Conservation (phyloP, 2,329 filamentous ascomycete species). For the Exophiala sp. region DNA sequence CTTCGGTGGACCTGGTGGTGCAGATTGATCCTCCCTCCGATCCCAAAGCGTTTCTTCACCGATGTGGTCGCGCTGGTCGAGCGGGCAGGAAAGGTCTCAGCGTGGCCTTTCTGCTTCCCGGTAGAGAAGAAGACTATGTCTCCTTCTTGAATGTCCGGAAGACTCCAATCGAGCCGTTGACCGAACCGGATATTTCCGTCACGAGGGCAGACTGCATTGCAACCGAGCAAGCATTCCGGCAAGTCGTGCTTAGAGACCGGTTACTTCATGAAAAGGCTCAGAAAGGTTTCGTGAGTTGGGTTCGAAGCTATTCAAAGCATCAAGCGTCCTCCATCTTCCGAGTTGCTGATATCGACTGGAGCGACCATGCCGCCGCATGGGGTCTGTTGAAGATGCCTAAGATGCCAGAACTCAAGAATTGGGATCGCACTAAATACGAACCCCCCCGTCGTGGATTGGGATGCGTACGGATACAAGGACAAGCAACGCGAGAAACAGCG, state of each 20-base stretch:
- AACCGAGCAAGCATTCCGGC: constrained; percentile 57
- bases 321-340: constrained; percentile 88
- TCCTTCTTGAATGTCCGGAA: constrained; percentile 80
- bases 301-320: constrained; percentile 85
- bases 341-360: constrained; percentile 75
- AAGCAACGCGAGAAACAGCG: constrained; percentile 63
- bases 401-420: constrained; percentile 83
- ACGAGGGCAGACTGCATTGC: constrained; percentile 55
- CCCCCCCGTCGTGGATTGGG: constrained; percentile 62
- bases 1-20: constrained; percentile 82
- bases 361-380: constrained; percentile 73
- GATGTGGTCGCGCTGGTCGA: constrained; percentile 58
- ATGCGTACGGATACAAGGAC: constrained; percentile 64
- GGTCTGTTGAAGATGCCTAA: constrained; percentile 78
- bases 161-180: constrained; percentile 67
- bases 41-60: constrained; percentile 72
- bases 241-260: constrained; percentile 51
- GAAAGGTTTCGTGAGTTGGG: constrained; percentile 87
- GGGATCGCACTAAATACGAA: constrained; percentile 61
- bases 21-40: constrained; percentile 82
- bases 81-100: constrained; percentile 69
- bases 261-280: constrained; percentile 81
- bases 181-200: constrained; percentile 52
- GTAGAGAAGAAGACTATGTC: constrained; percentile 83
- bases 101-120: constrained; percentile 77